Evolutionary conservation across 768 basidiomycete genomes (phyloP).

Genomic region (Russula emetica): DNA sequence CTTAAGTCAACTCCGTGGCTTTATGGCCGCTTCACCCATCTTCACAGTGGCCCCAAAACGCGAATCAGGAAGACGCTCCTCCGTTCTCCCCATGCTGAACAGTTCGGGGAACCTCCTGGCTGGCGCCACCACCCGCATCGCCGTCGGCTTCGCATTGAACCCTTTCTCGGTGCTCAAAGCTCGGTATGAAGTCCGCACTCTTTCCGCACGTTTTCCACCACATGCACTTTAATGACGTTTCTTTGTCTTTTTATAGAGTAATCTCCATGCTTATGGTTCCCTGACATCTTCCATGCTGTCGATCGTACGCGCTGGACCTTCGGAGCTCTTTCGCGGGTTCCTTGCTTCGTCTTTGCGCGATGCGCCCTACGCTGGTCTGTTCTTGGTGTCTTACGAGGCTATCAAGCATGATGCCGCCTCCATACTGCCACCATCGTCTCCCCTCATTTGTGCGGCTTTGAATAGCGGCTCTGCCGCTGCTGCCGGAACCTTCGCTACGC

Average conservation of each 20-base stretch:
- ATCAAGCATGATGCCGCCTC: constrained; percentile 71
- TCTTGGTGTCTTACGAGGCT: constrained; percentile 82
- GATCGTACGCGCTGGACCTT: constrained; percentile 65
- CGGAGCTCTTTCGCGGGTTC: constrained; percentile 81
- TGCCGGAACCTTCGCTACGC: constrained; percentile 79
- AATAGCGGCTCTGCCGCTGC: constrained; percentile 68
- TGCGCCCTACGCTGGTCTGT: constrained; percentile 90
- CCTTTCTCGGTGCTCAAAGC: constrained; percentile 91
- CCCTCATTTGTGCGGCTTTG: constrained; percentile 46
- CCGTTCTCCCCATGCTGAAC: constrained; percentile 66
- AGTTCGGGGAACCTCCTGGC: constrained; percentile 79
- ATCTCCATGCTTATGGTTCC: constrained; percentile 66
- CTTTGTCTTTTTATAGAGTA: constrained; percentile 48
- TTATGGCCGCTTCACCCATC: constrained; percentile 68
- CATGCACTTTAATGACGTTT: background rate
- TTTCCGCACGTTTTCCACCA: background rate
- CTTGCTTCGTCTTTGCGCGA: constrained; percentile 86
- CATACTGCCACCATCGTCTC: constrained; percentile 41
- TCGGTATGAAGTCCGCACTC: constrained; percentile 69
- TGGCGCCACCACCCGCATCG: constrained; percentile 76
- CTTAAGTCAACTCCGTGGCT: constrained; percentile 72
- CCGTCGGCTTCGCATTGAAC: constrained; percentile 80
- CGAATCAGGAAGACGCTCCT: constrained; percentile 34
- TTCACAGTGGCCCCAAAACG: constrained; percentile 44
- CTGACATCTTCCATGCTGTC: constrained; percentile 54